Evolutionary conservation across 73 alveolate genomes (phyloP).

Genomic region (Tetrahymena malaccensis): DNA sequence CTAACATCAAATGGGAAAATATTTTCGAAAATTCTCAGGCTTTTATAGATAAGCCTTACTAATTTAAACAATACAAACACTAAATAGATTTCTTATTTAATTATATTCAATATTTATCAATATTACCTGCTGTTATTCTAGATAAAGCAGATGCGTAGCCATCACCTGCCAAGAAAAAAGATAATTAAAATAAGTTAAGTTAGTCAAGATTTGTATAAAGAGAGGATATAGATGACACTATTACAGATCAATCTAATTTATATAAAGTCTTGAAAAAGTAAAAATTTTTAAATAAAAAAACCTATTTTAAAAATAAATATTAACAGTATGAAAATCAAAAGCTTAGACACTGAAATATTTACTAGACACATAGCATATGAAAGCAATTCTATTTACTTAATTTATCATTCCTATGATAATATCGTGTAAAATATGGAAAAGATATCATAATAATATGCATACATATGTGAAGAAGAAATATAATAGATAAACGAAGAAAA

Average conservation of each 20-base stretch:
- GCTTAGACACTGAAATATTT: not conserved
- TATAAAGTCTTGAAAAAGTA: not conserved
- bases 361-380: not conserved
- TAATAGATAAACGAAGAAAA: not conserved
- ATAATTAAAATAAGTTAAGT: not conserved
- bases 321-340: not conserved
- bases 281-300: not conserved
- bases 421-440: not conserved
- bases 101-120: not conserved
- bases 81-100: not conserved
- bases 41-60: not conserved
- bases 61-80: not conserved
- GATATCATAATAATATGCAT: not conserved
- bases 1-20: not conserved
- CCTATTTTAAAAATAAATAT: not conserved
- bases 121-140: not conserved
- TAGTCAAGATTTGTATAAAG: not conserved
- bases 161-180: not conserved
- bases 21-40: not conserved
- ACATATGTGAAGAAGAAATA: not conserved
- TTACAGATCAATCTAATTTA: not conserved
- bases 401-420: not conserved
- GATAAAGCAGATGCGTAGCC: not conserved
- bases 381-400: not conserved
- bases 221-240: not conserved